Evolutionary conservation across 169 alveolate species (phyloP).

Genomic region (Perkinsus marinus): DNA sequence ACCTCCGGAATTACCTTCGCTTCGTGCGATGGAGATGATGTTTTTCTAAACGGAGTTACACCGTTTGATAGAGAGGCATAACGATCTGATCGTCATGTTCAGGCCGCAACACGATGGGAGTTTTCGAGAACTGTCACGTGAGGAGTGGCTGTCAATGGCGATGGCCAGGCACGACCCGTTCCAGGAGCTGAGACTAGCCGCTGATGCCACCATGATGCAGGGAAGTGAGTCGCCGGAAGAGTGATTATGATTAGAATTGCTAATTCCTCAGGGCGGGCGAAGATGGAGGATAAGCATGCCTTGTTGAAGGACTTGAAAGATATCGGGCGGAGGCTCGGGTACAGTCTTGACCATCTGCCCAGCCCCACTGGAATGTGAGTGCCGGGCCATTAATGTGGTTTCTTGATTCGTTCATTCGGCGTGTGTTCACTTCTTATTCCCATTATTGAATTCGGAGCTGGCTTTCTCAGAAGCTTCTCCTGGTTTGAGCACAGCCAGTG

Average conservation of each 20-base stretch:
- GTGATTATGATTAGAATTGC: neutral
- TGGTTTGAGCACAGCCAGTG: too few relatives aligned
- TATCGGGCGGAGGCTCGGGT: neutral
- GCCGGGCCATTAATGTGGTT: neutral
- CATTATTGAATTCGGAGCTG: neutral
- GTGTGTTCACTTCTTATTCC: neutral
- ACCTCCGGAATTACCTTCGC: too few relatives aligned
- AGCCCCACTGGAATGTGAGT: neutral
- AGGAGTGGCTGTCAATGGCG: neutral
- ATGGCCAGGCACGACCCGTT: neutral
- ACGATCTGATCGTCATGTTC: neutral
- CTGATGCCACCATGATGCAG: neutral
- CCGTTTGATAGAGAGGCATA: too few relatives aligned
- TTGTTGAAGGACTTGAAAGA: neutral
- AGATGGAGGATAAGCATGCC: neutral
- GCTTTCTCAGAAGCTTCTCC: too few relatives aligned
- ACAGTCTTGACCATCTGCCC: neutral
- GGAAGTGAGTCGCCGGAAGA: neutral
- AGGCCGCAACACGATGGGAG: neutral
- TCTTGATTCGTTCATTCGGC: neutral
- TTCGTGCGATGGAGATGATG: too few relatives aligned
- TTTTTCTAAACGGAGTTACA: too few relatives aligned
- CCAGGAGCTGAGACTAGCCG: neutral
- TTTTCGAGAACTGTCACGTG: neutral
- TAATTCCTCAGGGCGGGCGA: neutral